Evolutionary conservation across 305 asterid genomes (phyloP).

Genomic region (Striga hermonthica): DNA sequence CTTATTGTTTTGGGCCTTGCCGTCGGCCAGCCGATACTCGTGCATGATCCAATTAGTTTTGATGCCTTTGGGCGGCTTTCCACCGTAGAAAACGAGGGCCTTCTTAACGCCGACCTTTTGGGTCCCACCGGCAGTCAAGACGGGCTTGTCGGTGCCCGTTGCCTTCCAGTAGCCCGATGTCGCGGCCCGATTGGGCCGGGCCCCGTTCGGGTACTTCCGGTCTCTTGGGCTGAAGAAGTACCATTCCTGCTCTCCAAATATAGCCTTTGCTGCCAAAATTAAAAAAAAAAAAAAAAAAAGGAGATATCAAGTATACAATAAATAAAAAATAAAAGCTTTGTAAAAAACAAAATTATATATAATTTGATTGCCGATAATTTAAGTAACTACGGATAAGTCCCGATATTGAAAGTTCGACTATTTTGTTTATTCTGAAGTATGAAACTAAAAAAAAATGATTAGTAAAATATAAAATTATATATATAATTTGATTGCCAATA

Average conservation of each 20-base stretch:
- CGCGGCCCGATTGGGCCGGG: slow-evolving; percentile 76
- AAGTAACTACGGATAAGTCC: too few species aligned
- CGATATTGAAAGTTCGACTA: too few species aligned
- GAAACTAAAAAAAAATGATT: too few species aligned
- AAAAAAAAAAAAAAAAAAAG: too few species aligned
- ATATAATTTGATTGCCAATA: too few species aligned
- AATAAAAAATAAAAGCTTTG: background rate
- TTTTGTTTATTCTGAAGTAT: too few species aligned
- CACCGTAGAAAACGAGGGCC: slow-evolving; percentile 76
- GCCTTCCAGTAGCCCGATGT: slow-evolving; percentile 91
- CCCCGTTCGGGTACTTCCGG: slow-evolving; percentile 80
- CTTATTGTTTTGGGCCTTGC: slow-evolving; percentile 41
- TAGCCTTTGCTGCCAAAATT: slow-evolving; percentile 51
- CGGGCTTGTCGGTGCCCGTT: slow-evolving; percentile 85
- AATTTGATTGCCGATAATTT: background rate
- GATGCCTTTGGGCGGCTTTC: slow-evolving; percentile 81
- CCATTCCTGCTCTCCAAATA: slow-evolving; percentile 90
- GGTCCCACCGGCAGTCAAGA: slow-evolving; percentile 63
- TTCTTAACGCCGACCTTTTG: slow-evolving; percentile 78
- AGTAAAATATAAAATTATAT: too few species aligned
- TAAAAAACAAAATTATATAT: too few species aligned
- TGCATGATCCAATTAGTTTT: slow-evolving; percentile 91
- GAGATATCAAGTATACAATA: too few species aligned
- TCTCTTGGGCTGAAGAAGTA: slow-evolving; percentile 83
- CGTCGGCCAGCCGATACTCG: slow-evolving; percentile 62